Evolutionary conservation across 495 filamentous ascomycete genomes (phyloP).

Genomic region (Ramalina peruviana): DNA sequence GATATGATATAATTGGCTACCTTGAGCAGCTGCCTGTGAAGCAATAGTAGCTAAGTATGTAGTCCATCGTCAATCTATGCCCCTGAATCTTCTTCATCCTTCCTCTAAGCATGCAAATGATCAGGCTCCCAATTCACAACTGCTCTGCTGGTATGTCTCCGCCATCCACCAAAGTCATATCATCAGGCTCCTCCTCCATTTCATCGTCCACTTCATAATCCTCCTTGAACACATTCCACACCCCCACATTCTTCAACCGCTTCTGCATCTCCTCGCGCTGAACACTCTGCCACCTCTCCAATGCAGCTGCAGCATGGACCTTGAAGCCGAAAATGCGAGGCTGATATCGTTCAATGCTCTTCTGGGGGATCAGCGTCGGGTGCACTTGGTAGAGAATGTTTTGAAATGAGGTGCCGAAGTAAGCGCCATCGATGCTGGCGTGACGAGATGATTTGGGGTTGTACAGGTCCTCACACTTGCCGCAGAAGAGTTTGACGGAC

Average conservation of each 20-base stretch:
- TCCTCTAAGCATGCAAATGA: no score
- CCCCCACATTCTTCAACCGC: slow-evolving; percentile 39
- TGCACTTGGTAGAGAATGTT: slow-evolving; percentile 99
- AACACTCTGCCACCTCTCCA: slow-evolving; percentile 80
- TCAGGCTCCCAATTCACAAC: no score
- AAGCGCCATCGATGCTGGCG: slow-evolving; percentile 87
- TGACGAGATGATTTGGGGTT: slow-evolving; percentile 97
- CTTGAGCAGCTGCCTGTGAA: no score
- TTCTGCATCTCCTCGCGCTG: slow-evolving; percentile 66
- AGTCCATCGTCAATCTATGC: no score
- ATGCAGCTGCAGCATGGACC: slow-evolving; percentile 76
- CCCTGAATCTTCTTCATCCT: no score
- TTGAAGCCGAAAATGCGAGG: slow-evolving; percentile 89
- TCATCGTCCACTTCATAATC: slow-evolving; percentile 37
- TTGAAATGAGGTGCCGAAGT: slow-evolving; percentile 96
- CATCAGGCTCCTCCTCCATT: slow-evolving; percentile 31
- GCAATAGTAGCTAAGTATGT: no score
- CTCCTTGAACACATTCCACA: slow-evolving; percentile 38
- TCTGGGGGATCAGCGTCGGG: slow-evolving; percentile 71
- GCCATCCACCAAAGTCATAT: slow-evolving; percentile 18
- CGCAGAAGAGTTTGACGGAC: slow-evolving; percentile 91
- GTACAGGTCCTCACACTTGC: slow-evolving; percentile 94
- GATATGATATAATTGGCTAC: no score
- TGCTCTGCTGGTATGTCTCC: slow-evolving; percentile 17
- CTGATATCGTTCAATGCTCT: slow-evolving; percentile 72